A percentile compares a stretch with the other conserved stretches of the same genome.
phyloP scores from a whole-genome alignment of 805 yeast genomes.

The Priceomyces castillae region DNA sequence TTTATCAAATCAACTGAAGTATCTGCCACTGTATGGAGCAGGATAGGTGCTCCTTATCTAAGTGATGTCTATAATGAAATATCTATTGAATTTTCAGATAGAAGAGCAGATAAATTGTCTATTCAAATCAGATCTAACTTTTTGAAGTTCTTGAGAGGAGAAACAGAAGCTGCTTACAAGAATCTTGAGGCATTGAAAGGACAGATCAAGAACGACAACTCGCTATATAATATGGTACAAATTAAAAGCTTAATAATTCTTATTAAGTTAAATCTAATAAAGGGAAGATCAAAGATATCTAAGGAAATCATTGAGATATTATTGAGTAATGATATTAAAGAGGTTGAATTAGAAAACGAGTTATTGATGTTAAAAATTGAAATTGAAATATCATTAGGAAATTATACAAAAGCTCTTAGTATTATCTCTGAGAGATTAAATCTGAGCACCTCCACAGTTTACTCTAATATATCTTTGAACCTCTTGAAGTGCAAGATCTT shows the following conservation, averaged over 20 bases:
- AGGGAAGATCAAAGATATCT: conserved; percentile 35
- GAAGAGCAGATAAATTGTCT: conserved; percentile 38
- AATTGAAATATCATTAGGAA: conserved; percentile 30
- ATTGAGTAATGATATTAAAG: conserved; percentile 27
- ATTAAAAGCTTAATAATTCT: conserved; percentile 39
- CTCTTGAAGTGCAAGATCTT: conserved; percentile 47
- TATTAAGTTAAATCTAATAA: conserved; percentile 34
- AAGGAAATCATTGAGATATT: conserved; percentile 31
- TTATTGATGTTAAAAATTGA: conserved; percentile 24
- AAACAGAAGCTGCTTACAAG: conserved; percentile 37
- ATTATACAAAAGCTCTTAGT: conserved; percentile 26
- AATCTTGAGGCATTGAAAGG: conserved; percentile 31
- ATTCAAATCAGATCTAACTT: conserved; percentile 40
- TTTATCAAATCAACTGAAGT: conserved; percentile 48
- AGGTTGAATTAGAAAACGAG: conserved; percentile 30
- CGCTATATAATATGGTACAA: conserved; percentile 43
- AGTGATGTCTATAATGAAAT: conserved; percentile 48
- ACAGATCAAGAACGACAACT: conserved; percentile 24
- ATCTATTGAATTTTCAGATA: conserved; percentile 41
- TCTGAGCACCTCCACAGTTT: conserved; percentile 29
- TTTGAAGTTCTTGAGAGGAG: conserved; percentile 36
- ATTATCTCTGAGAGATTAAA: conserved; percentile 20
- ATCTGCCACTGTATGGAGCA: conserved; percentile 47
- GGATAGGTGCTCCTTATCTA: conserved; percentile 48
- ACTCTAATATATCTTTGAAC: conserved; percentile 46